Base-by-base conservation (phyloP, 108 stramenopile genomes). In the Nannochloropsis oceanica region DNA sequence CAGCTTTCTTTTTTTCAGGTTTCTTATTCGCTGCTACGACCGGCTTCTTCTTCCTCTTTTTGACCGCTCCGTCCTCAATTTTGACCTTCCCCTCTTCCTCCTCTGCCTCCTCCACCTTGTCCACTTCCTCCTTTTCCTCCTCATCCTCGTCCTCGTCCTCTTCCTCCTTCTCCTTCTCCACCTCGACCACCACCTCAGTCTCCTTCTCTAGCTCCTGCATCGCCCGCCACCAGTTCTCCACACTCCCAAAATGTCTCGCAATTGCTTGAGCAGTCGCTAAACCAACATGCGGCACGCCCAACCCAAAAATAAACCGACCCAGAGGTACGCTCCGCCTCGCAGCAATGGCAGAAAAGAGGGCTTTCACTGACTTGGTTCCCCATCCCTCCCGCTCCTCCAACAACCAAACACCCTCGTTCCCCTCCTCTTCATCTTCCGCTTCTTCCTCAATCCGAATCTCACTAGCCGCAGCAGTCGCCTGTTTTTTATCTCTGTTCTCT, bases 21-120 rank as follows among this genome's bases (percentile, higher is more conserved):
- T 26, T 81, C 7, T 44, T 24, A 26, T 43, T 26, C 34, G n/a
- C 82, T 42, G 82, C n/a, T 26, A 18, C 11, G 5, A 5, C 13
- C 8, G 8, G 0, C 25, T 34, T 25, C 7, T 43, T 42, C 3
- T 20, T 0, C 59, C 0, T 27, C 7, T 50, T 27, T 0, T 27
- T 27, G 44, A 2, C 13, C 43, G 8, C 85, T 82, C 81, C 82
- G 82, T 82, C 59, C 13, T 82, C 86, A 27, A 86, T 82, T 24
- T 82, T 44, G 26, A 86, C 82, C 43, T 86, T 79, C 82, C 81
- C 83, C 10, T 83, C 87, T 18, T 46, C 84, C 34, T 87, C 87
- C 43, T 50, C 27, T 8, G 83, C 83, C 20, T 84, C 87, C 79
- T 84, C 79, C 26, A 46, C 73, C 9, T 84, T 84, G 27, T 80